phyloP scores from a whole-genome alignment of 495 filamentous ascomycete species.

The Neurospora sp. region DNA sequence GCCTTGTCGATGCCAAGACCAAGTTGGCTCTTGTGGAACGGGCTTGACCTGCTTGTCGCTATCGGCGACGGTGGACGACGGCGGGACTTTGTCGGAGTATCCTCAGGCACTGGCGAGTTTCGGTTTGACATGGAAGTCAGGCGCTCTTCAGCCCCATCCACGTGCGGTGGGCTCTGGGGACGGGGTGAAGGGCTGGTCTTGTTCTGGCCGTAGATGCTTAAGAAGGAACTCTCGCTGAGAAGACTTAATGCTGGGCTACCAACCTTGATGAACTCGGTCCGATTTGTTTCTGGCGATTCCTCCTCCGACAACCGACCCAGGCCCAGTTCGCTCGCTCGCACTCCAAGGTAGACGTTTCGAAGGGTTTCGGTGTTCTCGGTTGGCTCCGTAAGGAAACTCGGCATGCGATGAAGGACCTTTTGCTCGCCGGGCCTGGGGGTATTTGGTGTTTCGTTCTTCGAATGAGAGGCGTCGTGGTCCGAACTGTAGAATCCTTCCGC shows the following conservation, averaged over 20 bases:
- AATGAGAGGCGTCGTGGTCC: neutral
- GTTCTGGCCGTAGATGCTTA: slow-evolving; percentile 52
- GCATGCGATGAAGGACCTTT: slow-evolving; percentile 39
- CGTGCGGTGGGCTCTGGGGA: neutral
- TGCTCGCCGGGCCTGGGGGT: slow-evolving; percentile 9
- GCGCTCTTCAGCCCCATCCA: slow-evolving; percentile 19
- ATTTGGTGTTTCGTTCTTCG: slow-evolving; percentile 5
- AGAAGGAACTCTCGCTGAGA: slow-evolving; percentile 70
- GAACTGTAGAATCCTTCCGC: slow-evolving; percentile 19
- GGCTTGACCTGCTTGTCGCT: slow-evolving; percentile 11
- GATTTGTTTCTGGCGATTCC: slow-evolving; percentile 19
- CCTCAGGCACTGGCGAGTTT: slow-evolving; percentile 5
- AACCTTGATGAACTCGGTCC: slow-evolving; percentile 23
- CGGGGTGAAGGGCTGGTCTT: slow-evolving; percentile 12
- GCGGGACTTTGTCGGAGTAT: slow-evolving; percentile 9
- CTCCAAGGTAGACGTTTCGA: slow-evolving; percentile 50
- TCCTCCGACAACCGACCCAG: slow-evolving; percentile 27
- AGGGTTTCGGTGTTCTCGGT: slow-evolving; percentile 54
- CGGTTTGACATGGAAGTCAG: neutral
- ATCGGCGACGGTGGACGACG: slow-evolving; percentile 8
- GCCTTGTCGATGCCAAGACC: neutral
- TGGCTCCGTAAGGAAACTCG: slow-evolving; percentile 56
- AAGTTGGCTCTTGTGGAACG: slow-evolving; percentile 22
- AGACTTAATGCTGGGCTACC: slow-evolving; percentile 61
- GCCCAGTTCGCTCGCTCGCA: slow-evolving; percentile 34